Evolutionary conservation across 1,139 yeast genomes (phyloP), one percentile per base, ranked within the genome.

Genomic region (Barnettozyma hawaiiensis): DNA sequence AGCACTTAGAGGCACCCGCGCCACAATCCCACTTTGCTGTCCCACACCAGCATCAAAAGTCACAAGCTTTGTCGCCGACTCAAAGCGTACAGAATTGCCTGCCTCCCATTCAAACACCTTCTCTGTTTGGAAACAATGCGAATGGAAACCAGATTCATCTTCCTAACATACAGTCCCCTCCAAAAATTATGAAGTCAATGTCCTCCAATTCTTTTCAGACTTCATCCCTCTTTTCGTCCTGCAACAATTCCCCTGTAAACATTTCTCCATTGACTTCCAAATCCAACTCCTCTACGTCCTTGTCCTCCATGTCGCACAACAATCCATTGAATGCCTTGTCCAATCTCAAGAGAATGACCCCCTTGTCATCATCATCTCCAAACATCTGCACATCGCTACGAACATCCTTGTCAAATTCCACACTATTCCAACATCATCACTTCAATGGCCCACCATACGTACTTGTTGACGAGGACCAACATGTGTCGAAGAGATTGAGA

Each of bases 281-380:
- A 29, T 53, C 57, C n/a, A 52, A 49, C 41, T 54, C 59, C 2
- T 42, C 54, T n/a, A 48, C 57, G 7, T 53, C 58, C 5, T 39
- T 53, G 18, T 40, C 46, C 26, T 53, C 58, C 1, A 20, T 54
- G 40, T 48, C 41, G 8, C 46, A 35, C 42, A 29, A 43, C 45
- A 44, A 43, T 42, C 48, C 47, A 45, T 51, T 54, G 49, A 60
- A 56, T 45, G 69, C 64, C 2, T 50, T 65, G 22, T 66, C 70
- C 1, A 59, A 64, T 3, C 43, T 66, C 43, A 65, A 66, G 49
- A 53, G 64, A 52, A 65, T 66, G 70, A 65, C 70, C 0, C 70
- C 70, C 24, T 42, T 55, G 11, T 32, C 52, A 7, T 31, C 39
- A 8, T 40, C 49, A 7, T 31, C 46, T 2, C 47, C 43, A 40